phyloP scores from a whole-genome alignment of 768 basidiomycete genomes.

The Boletus speciosus region DNA sequence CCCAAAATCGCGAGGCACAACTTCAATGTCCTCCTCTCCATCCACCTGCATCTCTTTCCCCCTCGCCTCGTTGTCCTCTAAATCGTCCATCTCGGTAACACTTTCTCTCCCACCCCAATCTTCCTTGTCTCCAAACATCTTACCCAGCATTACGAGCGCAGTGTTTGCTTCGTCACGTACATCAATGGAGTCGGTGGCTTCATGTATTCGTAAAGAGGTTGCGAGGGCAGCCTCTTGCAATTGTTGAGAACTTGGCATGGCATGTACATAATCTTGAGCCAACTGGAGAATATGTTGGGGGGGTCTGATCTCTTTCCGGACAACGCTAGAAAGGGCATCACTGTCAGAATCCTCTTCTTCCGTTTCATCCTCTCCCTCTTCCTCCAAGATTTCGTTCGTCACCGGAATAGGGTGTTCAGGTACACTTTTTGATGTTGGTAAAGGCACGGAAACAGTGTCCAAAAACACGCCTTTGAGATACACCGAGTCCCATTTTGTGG shows the following conservation, averaged over 20 bases:
- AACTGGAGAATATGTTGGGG: not conserved
- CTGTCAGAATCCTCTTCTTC: not conserved
- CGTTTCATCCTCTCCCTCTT: not conserved
- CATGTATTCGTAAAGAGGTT: not conserved
- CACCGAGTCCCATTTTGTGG: conserved; percentile 64
- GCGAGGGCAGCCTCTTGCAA: not conserved
- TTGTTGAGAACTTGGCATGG: not conserved
- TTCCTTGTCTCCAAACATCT: conserved; percentile 50
- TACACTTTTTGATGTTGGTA: not conserved
- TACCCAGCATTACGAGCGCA: conserved; percentile 38
- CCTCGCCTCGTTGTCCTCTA: conserved; percentile 21
- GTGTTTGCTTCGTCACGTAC: conserved; percentile 14
- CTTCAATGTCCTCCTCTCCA: conserved; percentile 24
- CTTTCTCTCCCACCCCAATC: conserved; percentile 64
- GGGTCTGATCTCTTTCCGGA: not conserved
- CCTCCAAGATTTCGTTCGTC: not conserved
- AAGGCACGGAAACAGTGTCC: conserved; percentile 33
- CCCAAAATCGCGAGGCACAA: conserved; percentile 8
- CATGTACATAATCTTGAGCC: not conserved
- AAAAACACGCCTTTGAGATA: conserved; percentile 71
- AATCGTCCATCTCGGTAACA: conserved; percentile 49
- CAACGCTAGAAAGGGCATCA: not conserved
- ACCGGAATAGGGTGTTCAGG: not conserved
- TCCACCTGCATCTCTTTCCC: conserved; percentile 3
- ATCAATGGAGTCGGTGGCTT: not conserved